Base-by-base conservation (phyloP, 805 yeast genomes). In the Phaffomyces thermotolerans region DNA sequence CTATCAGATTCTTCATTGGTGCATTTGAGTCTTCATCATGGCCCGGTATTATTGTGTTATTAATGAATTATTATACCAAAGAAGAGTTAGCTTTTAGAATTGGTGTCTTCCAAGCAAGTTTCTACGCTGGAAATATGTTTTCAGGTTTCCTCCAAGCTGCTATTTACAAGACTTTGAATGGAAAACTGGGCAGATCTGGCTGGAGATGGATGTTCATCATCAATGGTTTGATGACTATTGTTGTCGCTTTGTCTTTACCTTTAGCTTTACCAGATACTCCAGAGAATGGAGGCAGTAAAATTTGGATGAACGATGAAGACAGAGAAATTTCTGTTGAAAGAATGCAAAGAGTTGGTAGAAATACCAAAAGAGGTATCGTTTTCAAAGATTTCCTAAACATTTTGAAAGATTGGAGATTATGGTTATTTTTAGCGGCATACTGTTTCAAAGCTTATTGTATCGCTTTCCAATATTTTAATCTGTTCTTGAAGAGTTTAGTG, bases 1-100 rank as follows among this genome's bases (percentile, higher is more conserved):
- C 75, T 1, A 62, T 79, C 36, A 64, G 93, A 41, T 84, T 84
- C 53, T 69, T 84, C 34, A 69, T 83, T 45, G 90, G 84, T 34
- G 74, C 76, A 1, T 78, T 79, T 57, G 93, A 86, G 58, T 78
- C 85, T 4, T 78, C 81, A 0, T 69, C 65, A 45, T 73, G 71
- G 55, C 76, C 77, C 2, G 75, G 76, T 25, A 58, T 64, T 13
- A 57, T 59, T 24, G 60, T 51, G 41, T 51, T 65, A 13, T 46
- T 68, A 36, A 65, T 65, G 34, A 54, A 62, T 25, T 67, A 63
- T 58, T 67, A 62, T 47, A 62, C 60, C 8, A 56, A 57, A 44
- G 60, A 58, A n/a, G 71, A 67, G 48, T 47, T 66, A 20, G 63
- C 61, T 38, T 53, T 60, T 35, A 52, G 71, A 45, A 53, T 57